These are phyloP conservation scores for Gnaphalium uliginosum DNA, from an alignment of 129 eudicot genomes.

Conservation along the genomic window DNA sequence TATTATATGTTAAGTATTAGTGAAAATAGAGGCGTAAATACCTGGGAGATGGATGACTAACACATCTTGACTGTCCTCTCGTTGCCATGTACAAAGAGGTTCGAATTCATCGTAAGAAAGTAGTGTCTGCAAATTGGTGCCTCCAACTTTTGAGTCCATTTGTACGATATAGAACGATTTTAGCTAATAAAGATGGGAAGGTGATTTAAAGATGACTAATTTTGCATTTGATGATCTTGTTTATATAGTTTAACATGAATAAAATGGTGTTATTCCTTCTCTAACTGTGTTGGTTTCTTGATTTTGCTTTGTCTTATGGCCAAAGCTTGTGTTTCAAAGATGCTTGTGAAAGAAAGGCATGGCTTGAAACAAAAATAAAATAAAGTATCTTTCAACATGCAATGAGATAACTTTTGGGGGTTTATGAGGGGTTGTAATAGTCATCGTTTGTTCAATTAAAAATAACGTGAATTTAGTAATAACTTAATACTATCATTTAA, in stretches of 20 bases:
- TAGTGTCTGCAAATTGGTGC: conserved; percentile 26
- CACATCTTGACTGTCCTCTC: conserved; percentile 46
- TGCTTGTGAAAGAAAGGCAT: conserved; percentile 40
- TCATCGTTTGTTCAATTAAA: no score
- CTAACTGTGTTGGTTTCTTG: conserved; percentile 31
- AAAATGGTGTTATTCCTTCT: conserved; percentile 27
- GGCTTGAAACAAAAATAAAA: conserved; percentile 33
- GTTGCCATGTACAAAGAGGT: conserved; percentile 70
- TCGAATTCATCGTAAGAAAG: conserved; percentile 57
- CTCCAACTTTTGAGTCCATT: conserved; percentile 40
- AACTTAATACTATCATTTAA: background rate
- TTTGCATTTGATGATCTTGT: conserved; percentile 13
- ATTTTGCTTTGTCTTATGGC: conserved; percentile 32
- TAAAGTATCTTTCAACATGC: conserved; percentile 32
- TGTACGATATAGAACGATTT: background rate
- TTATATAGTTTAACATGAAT: conserved; percentile 28
- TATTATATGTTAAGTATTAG: background rate
- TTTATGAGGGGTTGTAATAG: background rate
- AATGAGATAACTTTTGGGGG: conserved; percentile 13
- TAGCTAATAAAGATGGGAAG: background rate
- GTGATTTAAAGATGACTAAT: conserved; percentile 13
- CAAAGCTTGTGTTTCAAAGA: conserved; percentile 27
- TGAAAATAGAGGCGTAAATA: conserved; percentile 7
- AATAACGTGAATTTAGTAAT: no score
- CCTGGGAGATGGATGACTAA: conserved; percentile 70